Evolutionary conservation across 345 rosid genomes (phyloP).

Genomic region (Murraya koenigii): DNA sequence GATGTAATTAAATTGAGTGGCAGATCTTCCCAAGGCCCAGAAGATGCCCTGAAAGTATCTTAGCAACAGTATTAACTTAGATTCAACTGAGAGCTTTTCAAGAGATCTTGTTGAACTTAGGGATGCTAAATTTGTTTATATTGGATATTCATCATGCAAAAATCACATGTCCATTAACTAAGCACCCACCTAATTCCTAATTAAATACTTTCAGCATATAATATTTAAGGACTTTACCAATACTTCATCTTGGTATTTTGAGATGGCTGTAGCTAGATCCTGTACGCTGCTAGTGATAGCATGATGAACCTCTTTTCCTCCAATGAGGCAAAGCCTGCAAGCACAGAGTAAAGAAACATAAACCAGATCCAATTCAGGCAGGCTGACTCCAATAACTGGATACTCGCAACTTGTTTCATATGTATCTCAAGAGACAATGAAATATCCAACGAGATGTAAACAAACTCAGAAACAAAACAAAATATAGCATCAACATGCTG

Average conservation of each 20-base stretch:
- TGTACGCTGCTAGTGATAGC: slow-evolving; percentile 94
- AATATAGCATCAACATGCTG: background rate
- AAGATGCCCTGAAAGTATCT: background rate
- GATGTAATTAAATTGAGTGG: background rate
- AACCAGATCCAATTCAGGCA: background rate
- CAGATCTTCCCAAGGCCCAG: background rate
- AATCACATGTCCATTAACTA: background rate
- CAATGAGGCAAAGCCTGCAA: slow-evolving; percentile 77
- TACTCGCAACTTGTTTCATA: background rate
- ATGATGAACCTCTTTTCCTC: slow-evolving; percentile 94
- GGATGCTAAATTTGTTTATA: background rate
- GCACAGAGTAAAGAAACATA: background rate
- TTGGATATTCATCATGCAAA: background rate
- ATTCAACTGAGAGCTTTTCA: background rate
- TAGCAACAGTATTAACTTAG: background rate
- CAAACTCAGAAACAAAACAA: background rate
- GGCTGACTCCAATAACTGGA: background rate
- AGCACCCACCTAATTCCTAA: background rate
- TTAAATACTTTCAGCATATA: background rate
- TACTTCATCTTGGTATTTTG: slow-evolving; percentile 90
- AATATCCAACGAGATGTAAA: slow-evolving; percentile 7
- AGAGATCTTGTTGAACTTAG: background rate
- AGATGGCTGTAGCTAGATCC: slow-evolving; percentile 77
- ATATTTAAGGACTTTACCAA: slow-evolving; percentile 52
- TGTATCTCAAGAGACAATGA: background rate